phyloP scores from a whole-genome alignment of 2,329 filamentous ascomycete species.

The Monilinia laxa region DNA sequence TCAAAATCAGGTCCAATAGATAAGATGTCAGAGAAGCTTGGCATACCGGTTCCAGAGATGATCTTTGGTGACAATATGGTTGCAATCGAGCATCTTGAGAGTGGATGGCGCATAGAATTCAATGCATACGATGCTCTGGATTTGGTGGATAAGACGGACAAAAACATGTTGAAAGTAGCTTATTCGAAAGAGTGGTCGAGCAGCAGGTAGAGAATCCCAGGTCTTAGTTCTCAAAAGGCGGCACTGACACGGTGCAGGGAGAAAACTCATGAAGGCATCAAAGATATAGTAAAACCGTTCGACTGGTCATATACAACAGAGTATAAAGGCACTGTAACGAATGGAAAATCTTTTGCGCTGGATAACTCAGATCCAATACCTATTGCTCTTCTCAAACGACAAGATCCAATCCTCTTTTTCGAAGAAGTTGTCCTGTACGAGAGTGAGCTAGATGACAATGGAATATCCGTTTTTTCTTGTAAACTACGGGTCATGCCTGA shows the following conservation, averaged over 20 bases:
- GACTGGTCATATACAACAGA: slow-evolving; percentile 97
- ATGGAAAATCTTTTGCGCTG: slow-evolving; percentile 35
- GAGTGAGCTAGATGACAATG: slow-evolving; percentile 96
- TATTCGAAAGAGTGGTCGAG: slow-evolving; percentile 84
- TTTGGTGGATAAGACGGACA: slow-evolving; percentile 88
- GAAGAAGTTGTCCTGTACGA: slow-evolving; percentile 96
- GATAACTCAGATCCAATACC: slow-evolving; percentile 59
- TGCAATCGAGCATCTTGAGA: slow-evolving; percentile 67
- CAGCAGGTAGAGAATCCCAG: slow-evolving; percentile 37
- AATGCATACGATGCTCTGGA: slow-evolving; percentile 85
- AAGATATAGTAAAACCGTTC: slow-evolving; percentile 91
- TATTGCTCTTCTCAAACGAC: slow-evolving; percentile 78
- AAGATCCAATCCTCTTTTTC: slow-evolving; percentile 94
- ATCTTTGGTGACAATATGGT: slow-evolving; percentile 97
- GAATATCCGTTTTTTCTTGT: slow-evolving; percentile 83
- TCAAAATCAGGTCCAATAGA: slow-evolving; percentile 90
- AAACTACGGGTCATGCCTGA: slow-evolving; percentile 93
- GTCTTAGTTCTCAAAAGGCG: background rate
- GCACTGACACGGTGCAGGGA: slow-evolving; percentile 53
- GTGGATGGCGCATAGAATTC: slow-evolving; percentile 79
- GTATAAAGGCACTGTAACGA: slow-evolving; percentile 70
- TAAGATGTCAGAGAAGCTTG: slow-evolving; percentile 72
- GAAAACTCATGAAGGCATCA: slow-evolving; percentile 80
- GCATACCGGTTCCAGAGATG: slow-evolving; percentile 94
- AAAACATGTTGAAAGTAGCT: slow-evolving; percentile 87